Base-by-base conservation (phyloP, 192 early-diverging fungal species). In the Rhizophagus clarus region DNA sequence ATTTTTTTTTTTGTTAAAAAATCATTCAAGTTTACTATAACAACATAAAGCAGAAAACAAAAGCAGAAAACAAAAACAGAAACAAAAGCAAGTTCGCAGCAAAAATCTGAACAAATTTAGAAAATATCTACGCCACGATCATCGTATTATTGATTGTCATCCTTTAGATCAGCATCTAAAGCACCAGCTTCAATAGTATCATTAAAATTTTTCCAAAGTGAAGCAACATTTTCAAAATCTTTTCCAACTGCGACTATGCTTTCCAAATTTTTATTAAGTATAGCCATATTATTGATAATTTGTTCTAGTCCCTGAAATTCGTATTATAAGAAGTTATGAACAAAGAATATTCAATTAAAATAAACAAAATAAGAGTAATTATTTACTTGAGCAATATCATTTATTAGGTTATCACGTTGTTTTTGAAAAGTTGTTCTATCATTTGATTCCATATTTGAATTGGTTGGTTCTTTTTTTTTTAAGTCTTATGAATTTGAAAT, bases 131-230 rank as follows among this genome's bases (percentile, higher is more conserved):
- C 37, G 37, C 6, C 37, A 40, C 8, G 34, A 34, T 34, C 34
- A 40, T 40, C 42, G 42, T 45, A 45, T 45, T 11, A 45, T 45
- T 45, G n/a, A 64, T 28, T 28, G 11, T 64, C 28, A 14, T 64
- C 74, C 20, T 75, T 75, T n/a, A 75, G 31, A 61, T 75, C 74
- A 12, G 34, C 28, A 22, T 75, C 74, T 6, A 56, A 56, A 32
- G 45, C 74, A 31, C 56, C 56, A 37, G 31, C 31, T n/a, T 29
- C 29, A 34, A 75, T 75, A 37, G 74, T 28, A 9, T 76, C 66
- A 77, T 88, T 86, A 72, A 90, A 90, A 49, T 84, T 56, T 22
- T 83, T 80, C 89, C 89, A 90, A 3, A 89, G 72, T 4, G 82
- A 70, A 10, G 87, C 80, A 45, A 88, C 81, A 31, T 87, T 81